phyloP scores from a whole-genome alignment of 2,329 filamentous ascomycete species.

The Diaporthe capsici region DNA sequence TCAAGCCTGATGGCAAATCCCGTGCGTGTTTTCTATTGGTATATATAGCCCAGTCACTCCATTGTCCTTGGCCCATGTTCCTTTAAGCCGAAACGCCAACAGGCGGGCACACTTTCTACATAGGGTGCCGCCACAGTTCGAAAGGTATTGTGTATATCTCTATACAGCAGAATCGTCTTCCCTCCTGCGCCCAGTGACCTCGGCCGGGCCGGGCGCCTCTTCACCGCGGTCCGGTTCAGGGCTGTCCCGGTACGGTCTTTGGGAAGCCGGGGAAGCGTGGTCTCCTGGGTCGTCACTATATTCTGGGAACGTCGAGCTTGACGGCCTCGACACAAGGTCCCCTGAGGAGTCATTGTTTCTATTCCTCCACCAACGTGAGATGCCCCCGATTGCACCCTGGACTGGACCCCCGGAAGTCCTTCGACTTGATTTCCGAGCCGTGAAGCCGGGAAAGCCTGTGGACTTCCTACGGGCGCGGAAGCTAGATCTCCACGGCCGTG shows the following conservation, averaged over 20 bases:
- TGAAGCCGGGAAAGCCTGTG: conserved; percentile 74
- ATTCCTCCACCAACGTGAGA: conserved; percentile 69
- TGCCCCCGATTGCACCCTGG: conserved; percentile 65
- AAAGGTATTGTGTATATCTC: conserved; percentile 13
- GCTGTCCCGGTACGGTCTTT: conserved; percentile 26
- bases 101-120: conserved; percentile 21
- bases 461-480: conserved; percentile 67
- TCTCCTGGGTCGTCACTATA: conserved; percentile 42
- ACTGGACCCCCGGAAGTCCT: conserved; percentile 55
- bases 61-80: conserved; percentile 16
- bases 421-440: conserved; percentile 61
- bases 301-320: conserved; percentile 38
- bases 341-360: conserved; percentile 32
- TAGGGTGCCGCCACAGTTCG: conserved; percentile 23
- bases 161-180: conserved; percentile 42
- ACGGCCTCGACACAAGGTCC: conserved; percentile 24
- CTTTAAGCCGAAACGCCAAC: conserved; percentile 34
- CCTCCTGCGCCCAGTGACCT: conserved; percentile 35
- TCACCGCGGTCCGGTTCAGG: conserved; percentile 11
- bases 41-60: conserved; percentile 36
- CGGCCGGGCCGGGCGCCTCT: conserved; percentile 4
- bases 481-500: conserved; percentile 34
- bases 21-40: conserved; percentile 38
- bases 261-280: conserved; percentile 17
- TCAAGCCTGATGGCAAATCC: not conserved